phyloP scores from a whole-genome alignment of 306 rosid species.

The Fragaria nilgerrensis region DNA sequence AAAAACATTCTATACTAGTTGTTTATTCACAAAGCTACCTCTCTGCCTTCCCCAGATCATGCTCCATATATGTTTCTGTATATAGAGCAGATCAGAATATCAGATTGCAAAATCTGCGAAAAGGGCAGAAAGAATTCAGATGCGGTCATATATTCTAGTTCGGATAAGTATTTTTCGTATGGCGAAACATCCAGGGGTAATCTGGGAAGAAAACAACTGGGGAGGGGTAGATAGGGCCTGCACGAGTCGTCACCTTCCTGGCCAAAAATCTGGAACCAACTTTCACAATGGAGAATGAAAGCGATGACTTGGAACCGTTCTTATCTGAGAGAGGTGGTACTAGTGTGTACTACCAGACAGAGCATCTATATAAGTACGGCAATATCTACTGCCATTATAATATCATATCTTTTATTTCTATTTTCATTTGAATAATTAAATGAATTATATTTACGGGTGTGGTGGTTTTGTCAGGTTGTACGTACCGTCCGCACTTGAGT shows the following conservation, averaged over 20 bases:
- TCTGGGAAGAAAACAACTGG: neutral
- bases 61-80: neutral
- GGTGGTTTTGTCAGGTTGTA: slow-evolving; percentile 27
- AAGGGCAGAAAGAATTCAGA: neutral
- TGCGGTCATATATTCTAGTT: too few relatives aligned
- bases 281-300: neutral
- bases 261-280: slow-evolving; percentile 11
- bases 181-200: neutral
- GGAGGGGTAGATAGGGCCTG: neutral
- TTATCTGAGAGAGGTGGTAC: slow-evolving; percentile 86
- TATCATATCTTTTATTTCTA: slow-evolving; percentile 3
- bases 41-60: neutral
- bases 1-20: neutral
- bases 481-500: slow-evolving; percentile 84
- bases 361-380: slow-evolving; percentile 71
- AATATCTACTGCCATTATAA: slow-evolving; percentile 8
- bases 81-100: neutral
- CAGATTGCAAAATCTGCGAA: neutral
- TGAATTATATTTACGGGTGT: too few relatives aligned
- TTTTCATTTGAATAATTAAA: neutral
- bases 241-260: slow-evolving; percentile 18
- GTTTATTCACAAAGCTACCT: neutral
- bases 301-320: slow-evolving; percentile 47
- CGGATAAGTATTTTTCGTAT: too few relatives aligned
- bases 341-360: slow-evolving; percentile 22